A percentile compares a stretch with the other conserved stretches of the same genome.
Conservation (phyloP, 1,139 yeast species). For the Blastobotrys indianensis region DNA sequence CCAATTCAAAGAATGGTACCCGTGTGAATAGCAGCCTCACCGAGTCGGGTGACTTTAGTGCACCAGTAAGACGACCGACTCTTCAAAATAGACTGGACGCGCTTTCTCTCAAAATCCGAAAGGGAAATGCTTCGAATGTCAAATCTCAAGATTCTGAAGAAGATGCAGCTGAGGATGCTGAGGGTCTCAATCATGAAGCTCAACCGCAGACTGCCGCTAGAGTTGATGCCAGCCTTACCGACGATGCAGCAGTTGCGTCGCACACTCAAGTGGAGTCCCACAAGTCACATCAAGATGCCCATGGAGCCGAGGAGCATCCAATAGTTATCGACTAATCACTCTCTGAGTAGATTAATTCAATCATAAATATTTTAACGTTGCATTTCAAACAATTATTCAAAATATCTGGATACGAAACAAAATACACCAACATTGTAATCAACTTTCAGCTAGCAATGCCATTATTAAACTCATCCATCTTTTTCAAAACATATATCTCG, state of each 20-base stretch:
- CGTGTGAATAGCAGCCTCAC: background rate
- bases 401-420: too few species aligned
- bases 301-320: conserved; percentile 4
- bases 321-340: conserved; percentile 9
- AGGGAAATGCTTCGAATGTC: conserved; percentile 8
- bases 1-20: conserved; percentile 6
- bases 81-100: conserved; percentile 26
- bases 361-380: background rate
- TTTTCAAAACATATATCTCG: conserved; percentile 31
- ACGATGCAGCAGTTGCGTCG: conserved; percentile 10
- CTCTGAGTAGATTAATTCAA: too few species aligned
- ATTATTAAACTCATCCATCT: too few species aligned
- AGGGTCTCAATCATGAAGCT: background rate
- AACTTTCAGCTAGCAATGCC: too few species aligned
- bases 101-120: conserved; percentile 22
- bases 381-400: background rate
- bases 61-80: conserved; percentile 20
- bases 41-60: background rate
- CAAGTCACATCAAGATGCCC: background rate
- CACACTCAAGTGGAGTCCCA: background rate
- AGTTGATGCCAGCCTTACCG: background rate
- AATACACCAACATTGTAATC: too few species aligned
- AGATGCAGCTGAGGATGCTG: background rate
- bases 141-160: background rate
- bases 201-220: too few species aligned